phyloP scores from a whole-genome alignment of 2,329 filamentous ascomycete genomes.

The Ceratocystis diversiconidia region DNA sequence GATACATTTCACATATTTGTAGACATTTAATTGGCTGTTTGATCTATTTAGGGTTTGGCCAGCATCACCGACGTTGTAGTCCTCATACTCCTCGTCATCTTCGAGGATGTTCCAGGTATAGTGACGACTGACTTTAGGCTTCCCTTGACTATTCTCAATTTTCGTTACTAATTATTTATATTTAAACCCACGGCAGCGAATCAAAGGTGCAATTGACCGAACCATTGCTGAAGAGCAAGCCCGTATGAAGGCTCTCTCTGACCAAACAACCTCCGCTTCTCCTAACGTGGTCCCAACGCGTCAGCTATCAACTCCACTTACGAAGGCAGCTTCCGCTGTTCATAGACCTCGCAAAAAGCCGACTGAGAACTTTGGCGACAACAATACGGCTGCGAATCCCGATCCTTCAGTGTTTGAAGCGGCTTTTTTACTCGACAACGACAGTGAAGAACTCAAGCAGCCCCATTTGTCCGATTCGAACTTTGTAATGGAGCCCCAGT shows the following conservation, averaged over 20 bases:
- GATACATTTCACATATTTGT: neutral
- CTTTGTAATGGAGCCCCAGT: neutral
- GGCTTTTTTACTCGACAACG: conserved; percentile 67
- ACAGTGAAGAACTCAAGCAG: conserved; percentile 47
- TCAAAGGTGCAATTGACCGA: conserved; percentile 73
- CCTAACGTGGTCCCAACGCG: conserved; percentile 30
- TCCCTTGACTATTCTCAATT: neutral
- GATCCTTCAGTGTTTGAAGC: conserved; percentile 81
- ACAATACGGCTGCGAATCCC: conserved; percentile 39
- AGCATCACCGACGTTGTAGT: neutral
- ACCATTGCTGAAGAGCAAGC: conserved; percentile 87
- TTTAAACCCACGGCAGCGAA: conserved; percentile 38
- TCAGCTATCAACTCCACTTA: conserved; percentile 23
- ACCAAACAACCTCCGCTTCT: conserved; percentile 30
- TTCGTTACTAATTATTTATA: neutral
- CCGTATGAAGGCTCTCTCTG: conserved; percentile 46
- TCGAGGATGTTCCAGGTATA: conserved; percentile 20
- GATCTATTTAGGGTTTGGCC: too few relatives aligned
- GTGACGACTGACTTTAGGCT: neutral
- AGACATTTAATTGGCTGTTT: neutral
- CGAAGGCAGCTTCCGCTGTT: conserved; percentile 16
- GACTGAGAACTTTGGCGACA: conserved; percentile 23
- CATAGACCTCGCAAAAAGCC: conserved; percentile 25
- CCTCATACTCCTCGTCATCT: neutral
- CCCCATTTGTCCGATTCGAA: conserved; percentile 22